phyloP scores from a whole-genome alignment of 1,139 yeast species.

The Geotrichum restrictum region DNA sequence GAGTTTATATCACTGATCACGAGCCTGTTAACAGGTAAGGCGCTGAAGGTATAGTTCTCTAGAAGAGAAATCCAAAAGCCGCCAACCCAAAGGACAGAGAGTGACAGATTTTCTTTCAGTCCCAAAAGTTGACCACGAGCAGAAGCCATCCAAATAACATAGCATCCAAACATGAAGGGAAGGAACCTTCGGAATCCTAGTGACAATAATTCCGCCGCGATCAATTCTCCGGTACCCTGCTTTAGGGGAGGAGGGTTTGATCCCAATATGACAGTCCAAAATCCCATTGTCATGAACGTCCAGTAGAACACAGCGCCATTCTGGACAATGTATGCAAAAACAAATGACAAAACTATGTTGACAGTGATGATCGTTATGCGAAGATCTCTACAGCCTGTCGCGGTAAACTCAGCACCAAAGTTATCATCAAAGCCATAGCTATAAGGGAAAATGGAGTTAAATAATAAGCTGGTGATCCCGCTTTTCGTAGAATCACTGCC shows the following conservation, averaged over 20 bases:
- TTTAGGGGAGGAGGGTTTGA: conserved; percentile 73
- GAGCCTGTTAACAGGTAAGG: conserved; percentile 81
- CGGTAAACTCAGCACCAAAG: conserved; percentile 31
- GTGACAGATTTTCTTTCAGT: conserved; percentile 43
- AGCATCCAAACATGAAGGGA: conserved; percentile 69
- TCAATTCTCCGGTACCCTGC: conserved; percentile 41
- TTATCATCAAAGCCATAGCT: conserved; percentile 56
- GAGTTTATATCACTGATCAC: conserved; percentile 63
- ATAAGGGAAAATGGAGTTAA: conserved; percentile 69
- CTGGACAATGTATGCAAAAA: conserved; percentile 53
- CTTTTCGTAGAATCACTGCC: conserved; percentile 43
- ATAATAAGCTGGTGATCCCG: conserved; percentile 53
- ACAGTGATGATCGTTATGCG: conserved; percentile 53
- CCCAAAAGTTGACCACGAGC: conserved; percentile 37
- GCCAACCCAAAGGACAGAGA: conserved; percentile 68
- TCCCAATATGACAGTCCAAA: conserved; percentile 77
- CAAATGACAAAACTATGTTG: conserved; percentile 54
- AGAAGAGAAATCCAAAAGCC: conserved; percentile 80
- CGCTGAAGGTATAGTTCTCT: conserved; percentile 82
- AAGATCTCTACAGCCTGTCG: conserved; percentile 61
- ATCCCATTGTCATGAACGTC: conserved; percentile 63
- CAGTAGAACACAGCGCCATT: conserved; percentile 59
- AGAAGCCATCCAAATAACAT: conserved; percentile 65
- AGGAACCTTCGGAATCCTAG: conserved; percentile 68
- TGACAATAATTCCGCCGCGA: conserved; percentile 59